phyloP scores from a whole-genome alignment of 345 rosid genomes.

The Rhodamnia argentea region DNA sequence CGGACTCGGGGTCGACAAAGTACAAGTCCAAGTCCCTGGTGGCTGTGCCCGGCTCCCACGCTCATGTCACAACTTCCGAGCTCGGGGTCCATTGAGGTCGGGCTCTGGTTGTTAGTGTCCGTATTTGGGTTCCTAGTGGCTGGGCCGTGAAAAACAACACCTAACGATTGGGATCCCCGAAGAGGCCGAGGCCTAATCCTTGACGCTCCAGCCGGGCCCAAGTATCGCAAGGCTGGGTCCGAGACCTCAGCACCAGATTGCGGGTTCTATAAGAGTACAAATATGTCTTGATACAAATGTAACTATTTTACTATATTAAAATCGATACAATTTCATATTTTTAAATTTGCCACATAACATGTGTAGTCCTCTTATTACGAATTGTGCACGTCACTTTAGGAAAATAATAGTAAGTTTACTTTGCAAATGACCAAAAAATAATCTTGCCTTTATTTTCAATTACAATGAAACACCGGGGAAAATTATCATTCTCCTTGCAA shows the following conservation, averaged over 20 bases:
- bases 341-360: background rate
- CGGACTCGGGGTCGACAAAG: background rate
- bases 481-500: rapidly evolving
- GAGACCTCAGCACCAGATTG: background rate
- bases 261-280: background rate
- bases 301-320: background rate
- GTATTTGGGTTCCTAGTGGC: background rate
- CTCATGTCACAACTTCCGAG: background rate
- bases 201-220: background rate
- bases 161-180: background rate
- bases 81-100: too few relatives aligned
- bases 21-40: background rate
- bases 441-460: background rate
- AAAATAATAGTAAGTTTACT: background rate
- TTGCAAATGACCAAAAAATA: background rate
- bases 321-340: too few relatives aligned
- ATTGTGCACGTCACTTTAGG: background rate
- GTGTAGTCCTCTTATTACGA: background rate
- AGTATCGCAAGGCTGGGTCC: background rate
- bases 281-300: background rate
- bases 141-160: background rate
- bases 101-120: too few relatives aligned
- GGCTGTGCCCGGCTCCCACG: background rate
- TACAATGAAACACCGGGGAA: background rate
- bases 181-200: background rate